phyloP scores from a whole-genome alignment of 495 filamentous ascomycete genomes.

The Talaromyces stipitatus region DNA sequence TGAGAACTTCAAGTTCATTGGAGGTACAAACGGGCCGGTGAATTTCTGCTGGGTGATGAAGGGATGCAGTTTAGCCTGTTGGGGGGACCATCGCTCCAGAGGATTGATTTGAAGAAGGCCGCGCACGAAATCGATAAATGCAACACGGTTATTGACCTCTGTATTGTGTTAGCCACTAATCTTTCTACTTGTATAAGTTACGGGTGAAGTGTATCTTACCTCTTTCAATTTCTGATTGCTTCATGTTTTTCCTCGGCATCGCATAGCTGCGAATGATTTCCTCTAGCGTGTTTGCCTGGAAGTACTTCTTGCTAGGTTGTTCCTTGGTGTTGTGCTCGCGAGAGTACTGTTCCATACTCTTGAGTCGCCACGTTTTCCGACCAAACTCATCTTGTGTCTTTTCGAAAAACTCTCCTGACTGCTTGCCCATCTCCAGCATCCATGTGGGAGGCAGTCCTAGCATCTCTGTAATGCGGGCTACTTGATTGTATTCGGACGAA shows the following conservation, averaged over 20 bases:
- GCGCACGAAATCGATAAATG: conserved; percentile 99
- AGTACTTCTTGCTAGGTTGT: conserved; percentile 99
- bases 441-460: conserved; percentile 91
- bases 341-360: conserved; percentile 96
- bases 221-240: conserved; percentile 90
- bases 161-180: conserved; percentile 16
- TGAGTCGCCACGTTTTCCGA: conserved; percentile 80
- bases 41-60: conserved; percentile 99
- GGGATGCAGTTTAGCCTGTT: conserved; percentile 94
- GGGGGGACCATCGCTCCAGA: conserved; percentile 94
- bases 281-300: conserved; percentile 83
- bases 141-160: conserved; percentile 97
- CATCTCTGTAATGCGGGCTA: conserved; percentile 97
- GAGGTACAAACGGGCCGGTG: conserved; percentile 92
- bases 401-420: conserved; percentile 95
- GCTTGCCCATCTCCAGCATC: conserved; percentile 99
- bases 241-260: conserved; percentile 99
- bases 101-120: conserved; percentile 92
- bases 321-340: conserved; percentile 93
- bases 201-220: conserved; percentile 47
- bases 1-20: conserved; percentile 87
- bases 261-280: conserved; percentile 97
- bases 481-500: conserved; percentile 98
- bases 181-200: neutral
- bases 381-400: conserved; percentile 90